These are phyloP conservation scores for Hemerocallis citrina DNA, from an alignment of 106 monocot genomes.

Conservation along the genomic window DNA sequence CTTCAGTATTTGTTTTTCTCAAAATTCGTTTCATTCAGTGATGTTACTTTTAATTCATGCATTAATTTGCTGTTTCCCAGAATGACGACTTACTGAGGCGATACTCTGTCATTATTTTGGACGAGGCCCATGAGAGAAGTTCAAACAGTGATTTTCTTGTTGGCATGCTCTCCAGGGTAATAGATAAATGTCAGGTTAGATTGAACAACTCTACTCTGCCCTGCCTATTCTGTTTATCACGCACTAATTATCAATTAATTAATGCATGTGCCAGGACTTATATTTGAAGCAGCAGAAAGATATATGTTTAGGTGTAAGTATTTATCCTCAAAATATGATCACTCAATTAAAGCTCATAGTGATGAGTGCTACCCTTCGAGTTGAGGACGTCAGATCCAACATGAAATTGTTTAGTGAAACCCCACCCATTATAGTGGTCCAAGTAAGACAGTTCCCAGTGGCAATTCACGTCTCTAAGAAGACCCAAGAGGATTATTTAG, in stretches of 20 bases:
- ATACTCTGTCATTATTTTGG: slow-evolving; percentile 85
- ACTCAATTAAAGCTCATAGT: slow-evolving; percentile 66
- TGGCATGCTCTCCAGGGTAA: slow-evolving; percentile 90
- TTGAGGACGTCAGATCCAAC: slow-evolving; percentile 94
- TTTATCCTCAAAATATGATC: slow-evolving; percentile 48
- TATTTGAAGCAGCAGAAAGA: slow-evolving; percentile 62
- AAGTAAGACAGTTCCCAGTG: slow-evolving; percentile 78
- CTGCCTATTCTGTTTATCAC: background rate
- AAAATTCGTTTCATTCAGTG: background rate
- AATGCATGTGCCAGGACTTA: slow-evolving; percentile 38
- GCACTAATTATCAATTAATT: background rate
- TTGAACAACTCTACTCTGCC: background rate
- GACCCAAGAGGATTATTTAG: slow-evolving; percentile 71
- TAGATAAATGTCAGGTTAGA: slow-evolving; percentile 64
- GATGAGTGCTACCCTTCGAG: slow-evolving; percentile 91
- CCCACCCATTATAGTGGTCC: slow-evolving; percentile 75
- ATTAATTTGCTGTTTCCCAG: slow-evolving; percentile 23
- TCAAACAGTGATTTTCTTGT: slow-evolving; percentile 94
- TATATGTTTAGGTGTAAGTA: slow-evolving; percentile 35
- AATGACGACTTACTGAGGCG: slow-evolving; percentile 78
- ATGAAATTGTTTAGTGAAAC: slow-evolving; percentile 55
- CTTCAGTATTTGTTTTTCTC: background rate
- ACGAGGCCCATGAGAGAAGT: slow-evolving; percentile 99
- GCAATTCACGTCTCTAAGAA: slow-evolving; percentile 82
- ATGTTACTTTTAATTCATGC: background rate